These are phyloP conservation scores for Heimioporus sp. DNA, from an alignment of 768 basidiomycete genomes.

Conservation along the genomic window DNA sequence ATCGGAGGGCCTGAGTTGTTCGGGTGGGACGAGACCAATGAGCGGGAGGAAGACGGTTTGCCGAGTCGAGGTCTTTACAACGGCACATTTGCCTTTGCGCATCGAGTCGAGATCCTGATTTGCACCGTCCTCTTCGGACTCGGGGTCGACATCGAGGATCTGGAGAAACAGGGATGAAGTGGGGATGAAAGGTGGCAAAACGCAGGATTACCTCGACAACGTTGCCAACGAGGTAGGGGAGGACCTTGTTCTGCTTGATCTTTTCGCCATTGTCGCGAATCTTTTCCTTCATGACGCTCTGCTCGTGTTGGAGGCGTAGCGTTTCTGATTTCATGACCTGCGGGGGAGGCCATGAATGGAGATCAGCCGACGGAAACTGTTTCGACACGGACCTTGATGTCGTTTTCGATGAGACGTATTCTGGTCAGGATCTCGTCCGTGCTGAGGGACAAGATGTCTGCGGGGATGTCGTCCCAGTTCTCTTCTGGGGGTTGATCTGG, in stretches of 20 bases:
- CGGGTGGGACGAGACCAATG: constrained; percentile 94
- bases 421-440: constrained; percentile 89
- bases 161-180: constrained; percentile 32
- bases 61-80: constrained; percentile 97
- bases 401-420: constrained; percentile 93
- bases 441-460: constrained; percentile 72
- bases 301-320: constrained; percentile 87
- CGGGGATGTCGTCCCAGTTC: constrained; percentile 89
- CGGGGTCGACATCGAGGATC: constrained; percentile 94
- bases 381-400: constrained; percentile 70
- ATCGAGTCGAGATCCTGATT: constrained; percentile 93
- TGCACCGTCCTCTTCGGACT: constrained; percentile 93
- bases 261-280: constrained; percentile 98
- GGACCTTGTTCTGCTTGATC: constrained; percentile 98
- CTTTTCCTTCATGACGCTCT: constrained; percentile 96
- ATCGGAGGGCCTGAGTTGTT: constrained; percentile 86
- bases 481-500: constrained; percentile 72
- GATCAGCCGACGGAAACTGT: too few species aligned
- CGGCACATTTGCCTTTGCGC: constrained; percentile 96
- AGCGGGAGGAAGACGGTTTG: constrained; percentile 98
- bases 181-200: neutral
- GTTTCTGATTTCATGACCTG: constrained; percentile 98
- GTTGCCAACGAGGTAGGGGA: constrained; percentile 97
- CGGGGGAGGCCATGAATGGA: neutral
- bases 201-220: constrained; percentile 77